phyloP scores from a whole-genome alignment of 1,284 basidiomycete genomes.

The Apiotrichum brassicae region DNA sequence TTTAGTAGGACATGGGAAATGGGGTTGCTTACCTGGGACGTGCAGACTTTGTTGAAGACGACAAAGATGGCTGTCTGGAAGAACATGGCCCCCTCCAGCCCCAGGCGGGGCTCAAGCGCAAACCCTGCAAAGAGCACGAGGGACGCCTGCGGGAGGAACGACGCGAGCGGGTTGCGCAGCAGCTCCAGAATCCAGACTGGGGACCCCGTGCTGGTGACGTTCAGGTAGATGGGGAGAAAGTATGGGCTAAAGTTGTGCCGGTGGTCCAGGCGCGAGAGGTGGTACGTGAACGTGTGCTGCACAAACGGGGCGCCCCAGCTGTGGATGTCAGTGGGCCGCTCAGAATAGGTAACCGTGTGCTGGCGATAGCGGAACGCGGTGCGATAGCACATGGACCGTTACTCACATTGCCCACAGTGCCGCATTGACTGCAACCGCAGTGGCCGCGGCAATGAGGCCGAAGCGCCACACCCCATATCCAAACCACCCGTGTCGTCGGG shows the following conservation, averaged over 20 bases:
- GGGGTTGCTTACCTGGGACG: constrained; percentile 81
- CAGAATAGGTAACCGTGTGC: constrained; percentile 89
- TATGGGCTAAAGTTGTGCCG: constrained; percentile 98
- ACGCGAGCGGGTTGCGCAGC: constrained; percentile 38
- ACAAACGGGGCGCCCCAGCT: constrained; percentile 94
- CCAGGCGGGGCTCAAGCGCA: constrained; percentile 39
- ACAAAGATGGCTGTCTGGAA: constrained; percentile 88
- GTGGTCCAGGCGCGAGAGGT: constrained; percentile 83
- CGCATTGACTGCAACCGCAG: constrained; percentile 62
- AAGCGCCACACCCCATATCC: constrained; percentile 62
- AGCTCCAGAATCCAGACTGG: constrained; percentile 29
- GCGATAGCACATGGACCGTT: background rate
- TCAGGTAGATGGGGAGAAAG: constrained; percentile 87
- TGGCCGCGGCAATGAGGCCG: constrained; percentile 58
- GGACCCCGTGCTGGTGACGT: constrained; percentile 30
- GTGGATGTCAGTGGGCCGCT: constrained; percentile 61
- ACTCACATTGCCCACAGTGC: constrained; percentile 72
- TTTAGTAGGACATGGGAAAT: too few species aligned
- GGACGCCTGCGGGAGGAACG: constrained; percentile 49
- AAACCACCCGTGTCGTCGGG: constrained; percentile 47
- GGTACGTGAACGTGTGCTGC: constrained; percentile 88
- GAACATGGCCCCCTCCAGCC: constrained; percentile 68
- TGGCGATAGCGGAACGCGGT: too few species aligned
- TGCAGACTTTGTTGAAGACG: constrained; percentile 96
- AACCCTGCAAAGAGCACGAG: constrained; percentile 36